Percentiles rank a stretch among this genome's conserved stretches.
Evolutionary conservation across 441 rosid species (phyloP).

Genomic region (Erodium chrysanthum): DNA sequence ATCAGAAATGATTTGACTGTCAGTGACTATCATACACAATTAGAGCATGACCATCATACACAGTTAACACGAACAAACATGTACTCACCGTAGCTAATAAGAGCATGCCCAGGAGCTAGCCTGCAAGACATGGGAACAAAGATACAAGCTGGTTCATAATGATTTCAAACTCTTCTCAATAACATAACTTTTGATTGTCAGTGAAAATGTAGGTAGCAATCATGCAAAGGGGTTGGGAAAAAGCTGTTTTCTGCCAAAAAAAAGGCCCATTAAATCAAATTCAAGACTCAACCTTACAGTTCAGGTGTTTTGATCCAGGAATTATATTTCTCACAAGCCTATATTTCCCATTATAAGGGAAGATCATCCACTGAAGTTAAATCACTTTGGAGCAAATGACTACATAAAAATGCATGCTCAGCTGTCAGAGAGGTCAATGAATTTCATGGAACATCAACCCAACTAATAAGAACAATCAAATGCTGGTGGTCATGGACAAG

Average conservation of each 20-base stretch:
- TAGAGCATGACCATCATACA: conserved; percentile 11
- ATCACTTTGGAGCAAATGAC: not conserved
- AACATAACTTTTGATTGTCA: not conserved
- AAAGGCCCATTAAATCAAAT: not conserved
- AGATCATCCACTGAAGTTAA: not conserved
- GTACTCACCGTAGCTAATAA: conserved; percentile 74
- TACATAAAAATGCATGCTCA: too few species aligned
- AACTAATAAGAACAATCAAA: not conserved
- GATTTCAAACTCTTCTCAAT: not conserved
- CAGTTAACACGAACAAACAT: conserved; percentile 6
- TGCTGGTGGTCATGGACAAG: not conserved
- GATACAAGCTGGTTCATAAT: not conserved
- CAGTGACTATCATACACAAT: not conserved
- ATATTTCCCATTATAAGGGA: not conserved
- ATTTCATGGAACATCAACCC: too few species aligned
- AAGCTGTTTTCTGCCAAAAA: not conserved
- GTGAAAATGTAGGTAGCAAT: not conserved
- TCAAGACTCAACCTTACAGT: conserved; percentile 2
- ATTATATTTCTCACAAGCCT: not conserved
- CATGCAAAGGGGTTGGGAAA: not conserved
- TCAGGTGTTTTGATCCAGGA: conserved; percentile 5
- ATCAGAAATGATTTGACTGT: conserved; percentile 10
- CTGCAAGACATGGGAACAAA: conserved; percentile 32
- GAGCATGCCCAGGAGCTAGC: conserved; percentile 76
- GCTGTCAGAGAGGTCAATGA: too few species aligned